Evolutionary conservation across 2,329 filamentous ascomycete species (phyloP).

Genomic region (Myriosclerotinia duriaeana): DNA sequence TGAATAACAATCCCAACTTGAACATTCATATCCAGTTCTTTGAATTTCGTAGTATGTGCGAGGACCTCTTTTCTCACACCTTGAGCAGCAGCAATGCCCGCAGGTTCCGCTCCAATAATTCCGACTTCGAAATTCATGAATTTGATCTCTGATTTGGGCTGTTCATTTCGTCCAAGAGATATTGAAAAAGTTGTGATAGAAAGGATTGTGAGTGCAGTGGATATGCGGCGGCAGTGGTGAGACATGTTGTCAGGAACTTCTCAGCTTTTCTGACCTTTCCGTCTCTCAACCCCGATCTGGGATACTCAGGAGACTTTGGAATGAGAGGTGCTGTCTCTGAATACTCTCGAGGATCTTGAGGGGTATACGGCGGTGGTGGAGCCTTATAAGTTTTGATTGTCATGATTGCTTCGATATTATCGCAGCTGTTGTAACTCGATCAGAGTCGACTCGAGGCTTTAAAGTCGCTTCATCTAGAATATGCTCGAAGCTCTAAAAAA

Average conservation of each 20-base stretch:
- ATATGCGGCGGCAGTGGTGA: neutral
- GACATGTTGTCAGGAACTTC: too few species aligned
- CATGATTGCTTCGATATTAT: neutral
- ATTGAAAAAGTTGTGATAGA: neutral
- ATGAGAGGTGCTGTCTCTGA: neutral
- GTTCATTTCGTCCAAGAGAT: neutral
- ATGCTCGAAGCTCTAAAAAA: neutral
- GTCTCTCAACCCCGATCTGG: too few species aligned
- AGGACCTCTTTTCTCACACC: neutral
- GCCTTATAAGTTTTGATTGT: neutral
- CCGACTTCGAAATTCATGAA: conserved; percentile 3
- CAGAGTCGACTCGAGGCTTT: neutral
- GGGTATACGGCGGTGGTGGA: neutral
- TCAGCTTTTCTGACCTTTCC: fast-evolving
- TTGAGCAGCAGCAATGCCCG: conserved; percentile 5
- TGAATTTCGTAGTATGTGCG: neutral
- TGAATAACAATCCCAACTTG: conserved; percentile 13
- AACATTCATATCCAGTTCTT: neutral
- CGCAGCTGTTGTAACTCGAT: neutral
- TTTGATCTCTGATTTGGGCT: neutral
- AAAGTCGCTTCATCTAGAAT: neutral
- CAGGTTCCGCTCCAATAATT: conserved; percentile 13
- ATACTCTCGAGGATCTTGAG: neutral
- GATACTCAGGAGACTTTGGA: neutral
- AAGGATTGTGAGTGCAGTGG: neutral